Evolutionary conservation across 164 flowering plant genomes (phyloP).

Genomic region (Liriodendron chinense): DNA sequence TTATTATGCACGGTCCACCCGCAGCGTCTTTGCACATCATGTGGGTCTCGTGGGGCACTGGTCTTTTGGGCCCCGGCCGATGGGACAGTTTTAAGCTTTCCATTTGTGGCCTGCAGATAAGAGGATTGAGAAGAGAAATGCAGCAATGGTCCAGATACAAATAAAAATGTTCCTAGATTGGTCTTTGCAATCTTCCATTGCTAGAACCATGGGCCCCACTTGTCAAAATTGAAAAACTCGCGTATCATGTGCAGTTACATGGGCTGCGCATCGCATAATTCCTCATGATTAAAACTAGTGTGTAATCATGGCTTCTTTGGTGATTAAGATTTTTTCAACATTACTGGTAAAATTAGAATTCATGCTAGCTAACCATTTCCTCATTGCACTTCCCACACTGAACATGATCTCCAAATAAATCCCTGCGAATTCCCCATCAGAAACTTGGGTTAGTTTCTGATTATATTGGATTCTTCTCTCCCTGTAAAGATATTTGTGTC

Average conservation of each 20-base stretch:
- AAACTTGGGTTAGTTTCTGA: background rate
- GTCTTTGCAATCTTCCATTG: background rate
- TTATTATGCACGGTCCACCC: too few relatives aligned
- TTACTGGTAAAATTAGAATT: background rate
- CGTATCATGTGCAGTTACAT: background rate
- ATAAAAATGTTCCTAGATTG: too few relatives aligned
- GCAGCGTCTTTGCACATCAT: too few relatives aligned
- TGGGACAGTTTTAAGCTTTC: too few relatives aligned
- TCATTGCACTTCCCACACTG: background rate
- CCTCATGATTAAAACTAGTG: background rate
- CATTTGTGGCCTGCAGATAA: too few relatives aligned
- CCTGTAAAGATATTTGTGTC: background rate
- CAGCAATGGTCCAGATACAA: background rate
- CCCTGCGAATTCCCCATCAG: background rate
- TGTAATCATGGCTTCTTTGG: background rate
- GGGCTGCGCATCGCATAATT: background rate
- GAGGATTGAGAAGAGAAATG: background rate
- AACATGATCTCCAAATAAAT: background rate
- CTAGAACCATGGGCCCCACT: background rate
- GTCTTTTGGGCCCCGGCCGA: too few relatives aligned
- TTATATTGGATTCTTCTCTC: background rate
- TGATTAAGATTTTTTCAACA: background rate
- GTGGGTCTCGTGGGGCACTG: too few relatives aligned
- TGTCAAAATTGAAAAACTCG: background rate
- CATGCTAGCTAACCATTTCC: background rate